phyloP scores from a whole-genome alignment of 805 yeast species.

The Yamadazyma paraphyllophila region DNA sequence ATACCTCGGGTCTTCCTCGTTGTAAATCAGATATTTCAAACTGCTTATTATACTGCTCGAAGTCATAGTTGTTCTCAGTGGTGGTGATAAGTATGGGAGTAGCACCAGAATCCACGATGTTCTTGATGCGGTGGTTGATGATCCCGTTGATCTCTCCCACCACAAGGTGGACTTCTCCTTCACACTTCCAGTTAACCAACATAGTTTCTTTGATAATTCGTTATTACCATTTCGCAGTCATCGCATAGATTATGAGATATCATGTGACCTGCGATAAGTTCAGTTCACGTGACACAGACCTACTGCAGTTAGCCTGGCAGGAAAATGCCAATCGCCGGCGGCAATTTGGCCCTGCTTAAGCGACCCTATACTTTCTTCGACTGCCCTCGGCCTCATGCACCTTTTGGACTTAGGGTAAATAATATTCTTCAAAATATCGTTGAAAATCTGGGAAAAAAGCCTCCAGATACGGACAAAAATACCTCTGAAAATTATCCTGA shows the following conservation, averaged over 20 bases:
- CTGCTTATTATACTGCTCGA: conserved; percentile 11
- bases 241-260: conserved; percentile 2
- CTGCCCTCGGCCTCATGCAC: too few relatives aligned
- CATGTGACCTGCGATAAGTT: conserved; percentile 1
- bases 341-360: too few relatives aligned
- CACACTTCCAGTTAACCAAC: conserved; percentile 44
- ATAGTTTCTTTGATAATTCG: conserved; percentile 5
- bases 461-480: too few relatives aligned
- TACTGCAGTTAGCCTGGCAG: too few relatives aligned
- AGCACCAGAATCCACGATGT: conserved; percentile 55
- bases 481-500: too few relatives aligned
- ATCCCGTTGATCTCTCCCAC: conserved; percentile 48
- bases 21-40: conserved; percentile 47
- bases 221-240: background rate
- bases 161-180: conserved; percentile 55
- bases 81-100: conserved; percentile 47
- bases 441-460: too few relatives aligned
- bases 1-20: conserved; percentile 63
- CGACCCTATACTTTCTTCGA: too few relatives aligned
- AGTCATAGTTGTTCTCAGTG: conserved; percentile 5
- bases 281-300: background rate
- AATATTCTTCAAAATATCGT: too few relatives aligned
- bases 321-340: too few relatives aligned
- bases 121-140: conserved; percentile 47
- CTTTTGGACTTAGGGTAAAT: too few relatives aligned